A percentile compares a stretch with the other conserved stretches of the same genome.
Evolutionary conservation across 2,329 filamentous ascomycete genomes (phyloP).

Genomic region (Elsinoe arachidis): DNA sequence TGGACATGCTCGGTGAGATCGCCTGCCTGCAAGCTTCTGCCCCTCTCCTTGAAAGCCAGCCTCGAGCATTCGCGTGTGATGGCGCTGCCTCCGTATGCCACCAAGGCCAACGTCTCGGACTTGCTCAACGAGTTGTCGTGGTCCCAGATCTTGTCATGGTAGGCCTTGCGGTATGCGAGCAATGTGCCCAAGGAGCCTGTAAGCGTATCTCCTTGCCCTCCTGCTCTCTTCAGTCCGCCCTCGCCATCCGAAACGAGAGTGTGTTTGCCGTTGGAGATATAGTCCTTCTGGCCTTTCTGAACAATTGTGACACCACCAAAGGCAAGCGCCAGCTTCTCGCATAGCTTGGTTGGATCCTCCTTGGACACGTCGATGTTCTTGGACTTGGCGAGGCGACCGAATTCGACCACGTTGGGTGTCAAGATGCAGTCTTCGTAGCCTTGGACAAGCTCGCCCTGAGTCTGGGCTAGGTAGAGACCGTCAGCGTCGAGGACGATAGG

Average conservation of each 20-base stretch:
- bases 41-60: conserved; percentile 75
- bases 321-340: conserved; percentile 60
- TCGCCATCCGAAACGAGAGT: conserved; percentile 69
- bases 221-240: conserved; percentile 71
- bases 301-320: conserved; percentile 85
- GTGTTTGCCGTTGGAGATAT: conserved; percentile 68
- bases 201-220: conserved; percentile 42
- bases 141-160: conserved; percentile 74
- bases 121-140: conserved; percentile 46
- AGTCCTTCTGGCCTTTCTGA: conserved; percentile 77
- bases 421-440: conserved; percentile 79
- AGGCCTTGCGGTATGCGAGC: conserved; percentile 78
- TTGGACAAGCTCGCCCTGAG: conserved; percentile 63
- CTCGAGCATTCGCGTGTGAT: conserved; percentile 87
- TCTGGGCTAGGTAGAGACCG: conserved; percentile 69
- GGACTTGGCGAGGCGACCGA: conserved; percentile 68
- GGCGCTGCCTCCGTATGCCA: conserved; percentile 76
- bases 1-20: conserved; percentile 90
- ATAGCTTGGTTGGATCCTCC: conserved; percentile 49
- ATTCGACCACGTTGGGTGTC: conserved; percentile 93
- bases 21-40: conserved; percentile 81
- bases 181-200: conserved; percentile 85
- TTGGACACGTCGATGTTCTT: conserved; percentile 55
- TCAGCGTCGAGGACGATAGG: conserved; percentile 90
- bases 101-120: conserved; percentile 58